Evolutionary conservation across 192 early-diverging fungal species (phyloP), one percentile per base, ranked within the genome.

Genomic region (Cetraspora pellucida): DNA sequence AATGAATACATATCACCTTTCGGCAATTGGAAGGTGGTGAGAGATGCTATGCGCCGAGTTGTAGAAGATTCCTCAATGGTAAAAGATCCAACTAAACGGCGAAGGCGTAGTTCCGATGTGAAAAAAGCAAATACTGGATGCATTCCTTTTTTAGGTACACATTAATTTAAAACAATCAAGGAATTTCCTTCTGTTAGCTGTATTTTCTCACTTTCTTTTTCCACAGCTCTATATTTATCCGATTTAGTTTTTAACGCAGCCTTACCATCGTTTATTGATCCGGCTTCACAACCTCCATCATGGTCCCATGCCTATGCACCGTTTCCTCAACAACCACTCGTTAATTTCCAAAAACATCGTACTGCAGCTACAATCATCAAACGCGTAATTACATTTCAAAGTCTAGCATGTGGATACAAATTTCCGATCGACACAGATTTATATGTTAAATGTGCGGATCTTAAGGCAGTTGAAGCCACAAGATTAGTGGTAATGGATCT

Each of bases 271-370:
- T 90, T 81, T 67, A 60, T 90, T 5, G 81, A 78, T 21, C 77
- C 82, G 16, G 71, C 64, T 23, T 37, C 49, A 2, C 54, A 54
- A 49, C 25, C 67, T 43, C 37, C 63, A 45, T 37, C 63, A 37
- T 37, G 1, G 31, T 37, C n/a, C 63, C 63, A 65, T 64, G 28
- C 13, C 30, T 30, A n/a, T 30, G 17, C 16, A 31, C 61, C 9
- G 9, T 19, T 43, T 9, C 52, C n/a, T 14, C 45, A 77, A 37
- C 84, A 78, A 60, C 74, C 76, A 25, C 64, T 90, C 37, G 82
- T 90, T 17, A 88, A 90, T 54, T 85, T 90, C 78, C 81, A 84
- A 19, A 90, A 90, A 45, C 85, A 88, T 59, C 82, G 89, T 10
- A 87, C 82, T 3, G 84, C 81, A 11, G 89, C 89, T 13, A 84